Base-by-base conservation (phyloP, 2,329 filamentous ascomycete genomes). In the Apiospora kogelbergensis region DNA sequence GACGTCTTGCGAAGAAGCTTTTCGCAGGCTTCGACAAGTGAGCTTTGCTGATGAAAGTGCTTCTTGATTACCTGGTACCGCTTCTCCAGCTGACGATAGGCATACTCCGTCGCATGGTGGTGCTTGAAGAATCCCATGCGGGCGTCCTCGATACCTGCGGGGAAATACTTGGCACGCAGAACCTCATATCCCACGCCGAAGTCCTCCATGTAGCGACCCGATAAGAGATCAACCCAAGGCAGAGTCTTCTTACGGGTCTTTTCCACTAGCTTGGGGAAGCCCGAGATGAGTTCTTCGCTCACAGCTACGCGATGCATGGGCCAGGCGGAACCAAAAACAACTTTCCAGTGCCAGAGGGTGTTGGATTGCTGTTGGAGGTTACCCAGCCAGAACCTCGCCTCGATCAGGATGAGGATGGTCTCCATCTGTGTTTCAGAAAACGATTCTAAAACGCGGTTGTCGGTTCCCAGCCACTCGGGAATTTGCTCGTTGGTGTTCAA, bases 381-480 rank as follows among this genome's bases (percentile, higher is more conserved):
- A 9, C 42, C 67, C 30, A 65, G 46, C 71, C 71, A 72, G 66
- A 65, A 70, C 3, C 68, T 70, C 24, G 67, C 30, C 44, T 70
- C 67, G 37, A 70, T 44, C 24, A 70, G 44, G 10, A 66, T 22
- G 24, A 69, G 10, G 30, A 70, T 53, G 20, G 57, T 22, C 11
- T 68, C 44, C 37, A 67, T 68, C 63, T 71, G 63, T 9, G 26
- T 26, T 1, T 67, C 46, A 4, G 65, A 65, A 63, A 71, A 71
- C 24, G 22, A 2, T 2, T 63, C 7, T 11, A 67, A 11, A 2
- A n/a, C 40, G 11, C 13, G 11, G 13, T 57, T 37, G n/a, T 60
- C 37, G 20, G 6, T 65, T 33, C 17, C 57, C 15, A 68, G n/a
- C 69, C 67, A 70, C n/a, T 63, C 64, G 9, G 64, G 67, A 13